A percentile compares a stretch with the other conserved stretches of the same genome.
Evolutionary conservation across 139 green algal species (phyloP).

Genomic region (Tetradesmus lagerheimii): DNA sequence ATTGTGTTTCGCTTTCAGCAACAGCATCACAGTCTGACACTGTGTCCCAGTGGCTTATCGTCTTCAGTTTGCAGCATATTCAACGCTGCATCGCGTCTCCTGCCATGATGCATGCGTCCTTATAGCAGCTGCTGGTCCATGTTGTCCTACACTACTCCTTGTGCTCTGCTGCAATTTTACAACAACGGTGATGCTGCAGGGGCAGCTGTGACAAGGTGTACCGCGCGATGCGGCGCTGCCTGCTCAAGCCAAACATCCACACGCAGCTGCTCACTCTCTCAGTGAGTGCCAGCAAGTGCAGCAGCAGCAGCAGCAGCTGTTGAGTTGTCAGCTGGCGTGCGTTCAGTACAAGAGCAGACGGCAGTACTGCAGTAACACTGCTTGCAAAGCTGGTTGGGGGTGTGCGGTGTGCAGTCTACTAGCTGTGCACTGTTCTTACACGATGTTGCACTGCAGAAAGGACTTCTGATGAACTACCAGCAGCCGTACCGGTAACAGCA

Average conservation of each 20-base stretch:
- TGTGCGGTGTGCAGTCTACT: too few species aligned
- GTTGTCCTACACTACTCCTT: background rate
- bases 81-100: background rate
- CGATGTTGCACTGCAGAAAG: too few species aligned
- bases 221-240: constrained; percentile 29
- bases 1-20: too few species aligned
- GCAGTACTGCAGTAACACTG: too few species aligned
- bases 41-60: too few species aligned
- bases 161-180: background rate
- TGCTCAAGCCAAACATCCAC: constrained; percentile 56
- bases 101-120: background rate
- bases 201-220: constrained; percentile 47
- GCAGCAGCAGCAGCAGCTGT: background rate
- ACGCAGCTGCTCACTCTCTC: constrained; percentile 66
- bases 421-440: too few species aligned
- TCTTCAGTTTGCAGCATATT: too few species aligned
- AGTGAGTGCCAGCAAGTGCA: constrained; percentile 31
- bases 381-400: too few species aligned
- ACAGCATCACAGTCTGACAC: too few species aligned
- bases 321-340: too few species aligned
- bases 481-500: background rate
- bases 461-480: too few species aligned
- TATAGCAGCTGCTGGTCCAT: background rate
- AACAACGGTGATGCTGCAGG: background rate
- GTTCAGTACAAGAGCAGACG: too few species aligned